Evolutionary conservation across 2,329 filamentous ascomycete species (phyloP).

Genomic region (Hypoxylon sp.): DNA sequence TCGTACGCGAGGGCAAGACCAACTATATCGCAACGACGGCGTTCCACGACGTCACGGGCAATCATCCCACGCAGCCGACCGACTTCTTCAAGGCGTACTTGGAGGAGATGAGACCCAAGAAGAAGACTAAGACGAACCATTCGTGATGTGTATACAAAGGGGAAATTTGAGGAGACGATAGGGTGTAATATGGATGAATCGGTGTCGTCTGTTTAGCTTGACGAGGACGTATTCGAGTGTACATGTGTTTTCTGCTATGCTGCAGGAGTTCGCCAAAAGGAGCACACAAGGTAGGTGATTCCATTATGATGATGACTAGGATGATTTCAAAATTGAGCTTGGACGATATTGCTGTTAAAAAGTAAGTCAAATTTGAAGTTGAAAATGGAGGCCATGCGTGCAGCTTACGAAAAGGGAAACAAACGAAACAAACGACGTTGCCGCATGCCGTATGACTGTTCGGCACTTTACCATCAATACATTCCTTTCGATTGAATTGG

Average conservation of each 20-base stretch:
- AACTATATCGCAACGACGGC: slow-evolving; percentile 12
- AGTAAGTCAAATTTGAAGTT: background rate
- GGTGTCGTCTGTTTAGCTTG: background rate
- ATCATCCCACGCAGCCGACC: background rate
- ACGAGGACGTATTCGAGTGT: background rate
- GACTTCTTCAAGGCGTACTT: slow-evolving; percentile 11
- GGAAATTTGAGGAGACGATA: background rate
- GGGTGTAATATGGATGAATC: background rate
- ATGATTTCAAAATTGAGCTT: background rate
- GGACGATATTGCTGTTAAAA: background rate
- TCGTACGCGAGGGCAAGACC: slow-evolving; percentile 17
- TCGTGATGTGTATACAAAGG: background rate
- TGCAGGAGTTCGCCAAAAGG: background rate
- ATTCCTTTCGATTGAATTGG: background rate
- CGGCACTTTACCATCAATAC: background rate
- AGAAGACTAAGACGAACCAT: slow-evolving; percentile 10
- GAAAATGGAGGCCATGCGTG: background rate
- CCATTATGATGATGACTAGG: background rate
- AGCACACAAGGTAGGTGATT: background rate
- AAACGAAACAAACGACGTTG: background rate
- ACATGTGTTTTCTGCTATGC: background rate
- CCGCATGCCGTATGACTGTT: background rate
- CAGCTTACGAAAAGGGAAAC: background rate
- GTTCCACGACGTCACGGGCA: slow-evolving; percentile 14
- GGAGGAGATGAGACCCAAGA: background rate